phyloP scores from a whole-genome alignment of 2,329 filamentous ascomycete species.

The Diplocarpon rosae region DNA sequence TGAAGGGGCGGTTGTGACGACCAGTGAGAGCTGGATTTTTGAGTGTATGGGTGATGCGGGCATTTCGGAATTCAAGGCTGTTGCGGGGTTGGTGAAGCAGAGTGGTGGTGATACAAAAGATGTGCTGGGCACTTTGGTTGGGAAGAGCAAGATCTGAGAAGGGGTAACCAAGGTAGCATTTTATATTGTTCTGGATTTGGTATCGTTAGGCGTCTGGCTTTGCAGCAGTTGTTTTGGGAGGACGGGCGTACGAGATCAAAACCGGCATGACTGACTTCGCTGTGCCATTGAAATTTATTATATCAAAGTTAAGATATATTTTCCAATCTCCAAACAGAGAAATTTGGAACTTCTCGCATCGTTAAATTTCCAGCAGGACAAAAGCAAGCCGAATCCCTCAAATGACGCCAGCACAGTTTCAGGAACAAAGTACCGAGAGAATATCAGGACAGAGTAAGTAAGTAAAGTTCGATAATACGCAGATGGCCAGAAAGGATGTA shows the following conservation, averaged over 20 bases:
- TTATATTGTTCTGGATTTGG: background rate
- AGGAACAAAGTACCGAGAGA: too few species aligned
- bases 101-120: constrained; percentile 58
- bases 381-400: background rate
- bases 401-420: too few species aligned
- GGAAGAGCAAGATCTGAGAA: constrained; percentile 47
- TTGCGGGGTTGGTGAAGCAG: constrained; percentile 72
- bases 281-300: too few species aligned
- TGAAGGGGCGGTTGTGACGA: constrained; percentile 71
- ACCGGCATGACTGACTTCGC: too few species aligned
- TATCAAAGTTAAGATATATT: too few species aligned
- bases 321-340: background rate
- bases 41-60: constrained; percentile 78
- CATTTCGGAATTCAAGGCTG: constrained; percentile 58
- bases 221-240: background rate
- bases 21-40: constrained; percentile 82
- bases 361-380: background rate
- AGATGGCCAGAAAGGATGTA: too few species aligned
- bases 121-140: constrained; percentile 54
- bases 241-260: too few species aligned
- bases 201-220: background rate
- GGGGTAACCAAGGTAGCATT: background rate
- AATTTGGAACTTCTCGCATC: background rate
- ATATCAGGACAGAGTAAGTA: too few species aligned
- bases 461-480: too few species aligned